Base-by-base conservation (phyloP, 1,284 basidiomycete genomes). In the Termitomyces sp. region DNA sequence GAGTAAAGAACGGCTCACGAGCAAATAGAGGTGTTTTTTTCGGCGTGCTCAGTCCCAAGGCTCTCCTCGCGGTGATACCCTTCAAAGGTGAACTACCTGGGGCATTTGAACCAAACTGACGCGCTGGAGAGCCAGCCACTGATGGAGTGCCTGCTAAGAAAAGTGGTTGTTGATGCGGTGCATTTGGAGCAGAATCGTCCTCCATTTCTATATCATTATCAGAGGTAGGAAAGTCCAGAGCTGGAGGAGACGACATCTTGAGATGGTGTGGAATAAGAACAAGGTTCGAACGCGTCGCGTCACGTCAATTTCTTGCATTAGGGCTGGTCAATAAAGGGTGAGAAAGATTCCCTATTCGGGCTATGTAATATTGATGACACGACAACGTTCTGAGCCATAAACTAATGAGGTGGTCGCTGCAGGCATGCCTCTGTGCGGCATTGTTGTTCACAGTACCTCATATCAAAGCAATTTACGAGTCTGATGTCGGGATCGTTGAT, bases 401-500 rank as follows among this genome's bases (percentile, higher is more conserved):
- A 35, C 49, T 18, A 30, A 57, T 57, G 56, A 43, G 53, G 56
- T 57, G 44, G 56, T 55, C 50, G 34, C 39, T 47, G 16, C 43
- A 39, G 47, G 28, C 42, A 9, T 35, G 11, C 33, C 21, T 50
- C 35, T 55, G 40, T 42, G 48, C 46, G 21, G 41, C 43, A 24
- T 21, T 56, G 16, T 39, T 53, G 13, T 41, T 57, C 45, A 19
- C 38, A 38, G 49, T 31, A 34, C 51, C 53, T 16, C 47, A 14
- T 14, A 34, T 50, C 10, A 16, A 19, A 13, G 58, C 53, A 28
- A 39, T 89, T 21, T 81, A 88, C 52, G 77, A 86, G 61, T 81
- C 84, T 28, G 86, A 90, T 55, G 91, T 84, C 33, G 93, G 92
- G 46, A 74, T 91, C 31, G 79, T 93, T 34, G 92, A 95, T 73